Evolutionary conservation across 2,329 filamentous ascomycete species (phyloP).

Genomic region (Talaromyces sp.): DNA sequence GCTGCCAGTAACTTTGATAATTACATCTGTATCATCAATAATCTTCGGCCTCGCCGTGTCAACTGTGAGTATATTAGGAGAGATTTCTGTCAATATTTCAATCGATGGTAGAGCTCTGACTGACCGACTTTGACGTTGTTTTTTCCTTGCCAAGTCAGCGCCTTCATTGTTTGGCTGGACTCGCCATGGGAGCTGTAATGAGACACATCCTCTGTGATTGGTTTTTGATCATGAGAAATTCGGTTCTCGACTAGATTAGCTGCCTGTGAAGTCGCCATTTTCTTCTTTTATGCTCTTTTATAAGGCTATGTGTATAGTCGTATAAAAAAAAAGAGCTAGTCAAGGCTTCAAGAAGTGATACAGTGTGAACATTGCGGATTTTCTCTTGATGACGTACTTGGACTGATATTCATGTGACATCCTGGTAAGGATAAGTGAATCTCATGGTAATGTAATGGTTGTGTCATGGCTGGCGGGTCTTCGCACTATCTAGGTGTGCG

Average conservation of each 20-base stretch:
- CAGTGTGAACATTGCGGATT: no score
- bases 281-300: background rate
- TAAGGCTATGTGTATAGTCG: no score
- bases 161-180: conserved; percentile 64
- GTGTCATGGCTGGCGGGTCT: no score
- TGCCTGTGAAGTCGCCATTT: conserved; percentile 60
- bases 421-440: no score
- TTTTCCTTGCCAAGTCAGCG: conserved; percentile 77
- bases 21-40: conserved; percentile 70
- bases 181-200: conserved; percentile 57
- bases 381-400: no score
- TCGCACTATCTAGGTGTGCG: no score
- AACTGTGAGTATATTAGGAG: conserved; percentile 32
- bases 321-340: no score
- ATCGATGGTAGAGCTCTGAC: conserved; percentile 11
- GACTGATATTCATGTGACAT: no score
- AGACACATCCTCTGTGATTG: conserved; percentile 65
- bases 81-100: background rate
- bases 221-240: conserved; percentile 64
- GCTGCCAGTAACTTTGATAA: conserved; percentile 69
- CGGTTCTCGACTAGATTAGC: conserved; percentile 63
- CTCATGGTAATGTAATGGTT: no score
- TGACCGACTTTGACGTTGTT: conserved; percentile 66
- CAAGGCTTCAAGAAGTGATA: no score
- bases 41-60: conserved; percentile 67